Base-by-base conservation (phyloP, 176 grass and related monocot species). In the Musa acuminata region DNA sequence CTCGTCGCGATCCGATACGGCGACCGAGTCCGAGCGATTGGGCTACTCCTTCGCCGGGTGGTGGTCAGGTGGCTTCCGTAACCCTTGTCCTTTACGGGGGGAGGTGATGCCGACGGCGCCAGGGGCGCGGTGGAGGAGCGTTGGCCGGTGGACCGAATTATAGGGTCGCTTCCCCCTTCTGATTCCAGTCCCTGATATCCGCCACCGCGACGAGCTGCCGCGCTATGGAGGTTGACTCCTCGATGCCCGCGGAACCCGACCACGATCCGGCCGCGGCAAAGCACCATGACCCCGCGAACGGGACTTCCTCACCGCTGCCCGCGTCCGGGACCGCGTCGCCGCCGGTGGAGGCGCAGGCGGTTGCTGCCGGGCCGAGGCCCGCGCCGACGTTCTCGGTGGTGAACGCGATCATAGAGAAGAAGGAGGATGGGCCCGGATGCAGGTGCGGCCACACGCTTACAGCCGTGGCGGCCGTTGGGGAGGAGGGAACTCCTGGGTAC, bases 381-480 rank as follows among this genome's bases (percentile, higher is more conserved):
- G 95, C 95, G 2, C 96, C 91, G 0, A 84, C 72, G 64, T 99
- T 95, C 77, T 87, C 86, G 8, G 83, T 75, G 23, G 96, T 95
- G 79, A 89, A 82, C 87, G 96, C 88, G 49, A 67, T 91, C 72
- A 89, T 91, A 80, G 96, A 99, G 53, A 91, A 90, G 86, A 87
- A 95, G 82, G 96, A 99, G 79, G 96, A 95, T 70, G 91, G 91
- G 25, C 84, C 96, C 0, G 90, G 90, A 21, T 95, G 88, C 83
- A 82, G 96, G 16, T 99, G 96, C 26, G 96, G 96, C 22, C 91
- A 99, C 79, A 99, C 96, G 26, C 88, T 99, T 53, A 95, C 91
- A 25, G 86, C 91, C 2, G 88, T 99, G 23, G 87, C 91, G 9
- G 86, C 96, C 0, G 88, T 95, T 1, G 91, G 96, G 72, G 91